Evolutionary conservation across 495 filamentous ascomycete genomes (phyloP), one percentile per base, ranked within the genome.

Genomic region (Penicillium cinerascens): DNA sequence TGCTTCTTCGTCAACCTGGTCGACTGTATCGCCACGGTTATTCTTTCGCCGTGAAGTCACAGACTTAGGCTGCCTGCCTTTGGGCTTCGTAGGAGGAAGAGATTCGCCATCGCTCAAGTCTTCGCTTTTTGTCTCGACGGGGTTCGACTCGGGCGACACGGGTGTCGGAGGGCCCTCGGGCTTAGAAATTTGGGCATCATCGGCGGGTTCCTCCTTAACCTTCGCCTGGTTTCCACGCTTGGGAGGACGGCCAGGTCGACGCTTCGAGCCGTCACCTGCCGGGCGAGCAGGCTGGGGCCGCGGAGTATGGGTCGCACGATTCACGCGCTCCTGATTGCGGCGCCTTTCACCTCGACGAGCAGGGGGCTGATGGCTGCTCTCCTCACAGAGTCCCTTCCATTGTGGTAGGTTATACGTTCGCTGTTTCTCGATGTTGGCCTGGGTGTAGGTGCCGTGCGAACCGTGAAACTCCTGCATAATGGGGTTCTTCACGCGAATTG

Each of bases 391-490:
- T 37, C 85, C 82, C 55, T 89, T 88, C 93, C 93, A 98, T 68
- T 97, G 91, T 1, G 92, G 92, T 7, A 98, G 77, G 64, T 96
- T 98, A 73, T 97, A 98, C 21, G 89, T 89, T 67, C 95, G 80
- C 68, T 95, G 89, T 68, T 95, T 92, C 64, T 96, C 87, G 27
- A 97, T 89, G 61, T 98, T 98, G 61, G 90, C 87, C 59, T 97
- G 95, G 22, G 92, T 91, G 64, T 96, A 98, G 27, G 87, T 92
- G 23, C 95, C 93, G 60, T 92, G 87, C 44, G 85, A 88, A 9
- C 92, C 95, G 76, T 91, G 89, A 65, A 97, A 97, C 59, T 98
- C 93, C 64, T 98, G 93, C 63, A 88, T 93, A 67, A 98, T 97
- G 9, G 93, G 93, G 56, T 97, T 95, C 75, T 91, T 93, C 59